Evolutionary conservation across 208 protist genomes (phyloP), one percentile per base, ranked within the genome.

Genomic region (Balamuthia mandrillaris): DNA sequence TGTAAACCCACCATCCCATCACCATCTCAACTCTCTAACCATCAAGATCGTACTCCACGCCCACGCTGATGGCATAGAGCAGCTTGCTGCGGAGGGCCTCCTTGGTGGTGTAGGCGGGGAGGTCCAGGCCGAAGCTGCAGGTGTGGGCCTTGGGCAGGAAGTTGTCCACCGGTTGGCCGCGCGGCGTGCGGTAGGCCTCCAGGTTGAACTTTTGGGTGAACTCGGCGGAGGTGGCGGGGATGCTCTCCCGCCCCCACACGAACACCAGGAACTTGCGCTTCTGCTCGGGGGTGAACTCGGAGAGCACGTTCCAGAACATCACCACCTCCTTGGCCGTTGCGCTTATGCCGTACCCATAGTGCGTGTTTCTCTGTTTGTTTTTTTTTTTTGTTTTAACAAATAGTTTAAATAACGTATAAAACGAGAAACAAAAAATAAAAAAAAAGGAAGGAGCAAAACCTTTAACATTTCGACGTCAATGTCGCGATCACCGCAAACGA

Each of bases 121-220:
- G 49, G 75, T 87, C 86, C 14, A 92, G 33, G 49, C 83, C 56
- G 77, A 88, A 88, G 87, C 92, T 92, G 61, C 90, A 92, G 12
- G 90, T 93, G 42, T 93, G 61, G 16, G 79, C 42, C 9, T 79
- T 85, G 21, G 90, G 90, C 21, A 93, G 42, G 58, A 51, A 56
- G 42, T 44, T 68, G 21, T 58, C 68, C 44, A 56, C 68, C 33
- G 42, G 45, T 56, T 63, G 33, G 42, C 52, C 58, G 42, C 58
- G 51, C n/a, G n/a, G n/a, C n/a, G n/a, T n/a, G n/a, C n/a, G n/a
- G n/a, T n/a, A n/a, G n/a, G n/a, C n/a, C n/a, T n/a, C n/a, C n/a
- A n/a, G n/a, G n/a, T n/a, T n/a, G n/a, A n/a, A n/a, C n/a, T n/a
- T n/a, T n/a, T n/a, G n/a, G n/a, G n/a, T n/a, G n/a, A n/a, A n/a